These are phyloP conservation scores for Purshia tridentata DNA, from an alignment of 306 rosid species.

Conservation along the genomic window DNA sequence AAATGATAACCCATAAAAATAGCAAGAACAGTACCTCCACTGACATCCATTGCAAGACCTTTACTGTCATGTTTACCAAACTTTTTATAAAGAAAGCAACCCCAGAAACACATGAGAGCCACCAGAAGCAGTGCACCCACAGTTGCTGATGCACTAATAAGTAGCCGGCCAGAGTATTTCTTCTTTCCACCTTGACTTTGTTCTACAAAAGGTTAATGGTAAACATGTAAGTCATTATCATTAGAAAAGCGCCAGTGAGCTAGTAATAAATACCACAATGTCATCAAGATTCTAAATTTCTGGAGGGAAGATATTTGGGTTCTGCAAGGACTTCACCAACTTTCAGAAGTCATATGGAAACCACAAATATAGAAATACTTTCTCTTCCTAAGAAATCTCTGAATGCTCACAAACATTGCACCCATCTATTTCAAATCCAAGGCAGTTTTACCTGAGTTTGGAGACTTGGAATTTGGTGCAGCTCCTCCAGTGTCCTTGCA, in stretches of 20 bases:
- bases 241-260: conserved; percentile 7
- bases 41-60: conserved; percentile 73
- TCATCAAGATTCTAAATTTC: conserved; percentile 16
- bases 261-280: conserved; percentile 18
- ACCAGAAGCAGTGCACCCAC: conserved; percentile 97
- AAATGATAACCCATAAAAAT: conserved; percentile 28
- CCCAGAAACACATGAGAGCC: conserved; percentile 99
- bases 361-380: conserved; percentile 3
- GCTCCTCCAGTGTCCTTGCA: conserved; percentile 69
- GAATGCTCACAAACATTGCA: conserved; percentile 9
- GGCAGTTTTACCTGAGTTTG: conserved; percentile 50
- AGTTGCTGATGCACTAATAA: conserved; percentile 98
- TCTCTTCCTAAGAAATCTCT: conserved; percentile 9
- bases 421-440: conserved; percentile 7
- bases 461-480: conserved; percentile 35
- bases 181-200: conserved; percentile 60
- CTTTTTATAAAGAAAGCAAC: conserved; percentile 91
- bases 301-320: conserved; percentile 10
- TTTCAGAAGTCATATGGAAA: neutral
- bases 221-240: conserved; percentile 13
- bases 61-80: conserved; percentile 74
- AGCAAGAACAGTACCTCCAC: conserved; percentile 66
- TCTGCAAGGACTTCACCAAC: conserved; percentile 15
- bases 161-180: conserved; percentile 86
- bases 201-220: conserved; percentile 41